A percentile compares a stretch with the other conserved stretches of the same genome.
phyloP scores from a whole-genome alignment of 768 basidiomycete genomes.

The Macrolepiota dolichaula region DNA sequence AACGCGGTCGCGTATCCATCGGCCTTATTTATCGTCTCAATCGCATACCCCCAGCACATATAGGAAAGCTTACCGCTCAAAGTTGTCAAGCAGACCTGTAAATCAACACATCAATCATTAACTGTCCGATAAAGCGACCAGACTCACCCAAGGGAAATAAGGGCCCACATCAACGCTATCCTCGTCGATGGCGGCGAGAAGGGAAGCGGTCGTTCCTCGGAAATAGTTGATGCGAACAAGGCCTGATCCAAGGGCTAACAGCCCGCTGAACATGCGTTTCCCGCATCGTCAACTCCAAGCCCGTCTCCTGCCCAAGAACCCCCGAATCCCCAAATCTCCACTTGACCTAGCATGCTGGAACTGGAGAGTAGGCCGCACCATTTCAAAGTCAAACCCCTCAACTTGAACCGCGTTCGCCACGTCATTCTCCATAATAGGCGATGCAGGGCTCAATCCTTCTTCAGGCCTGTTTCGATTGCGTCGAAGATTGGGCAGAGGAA shows the following conservation, averaged over 20 bases:
- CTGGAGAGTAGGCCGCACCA: constrained; percentile 54
- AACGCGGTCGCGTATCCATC: constrained; percentile 68
- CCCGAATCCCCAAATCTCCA: constrained; percentile 59
- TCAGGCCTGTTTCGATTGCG: constrained; percentile 37
- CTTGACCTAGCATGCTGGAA: constrained; percentile 39
- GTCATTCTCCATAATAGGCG: background rate
- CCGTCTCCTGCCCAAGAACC: constrained; percentile 30
- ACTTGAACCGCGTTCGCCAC: constrained; percentile 43
- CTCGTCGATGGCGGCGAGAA: constrained; percentile 55
- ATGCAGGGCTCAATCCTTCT: constrained; percentile 22
- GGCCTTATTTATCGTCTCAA: constrained; percentile 32
- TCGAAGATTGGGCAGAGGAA: constrained; percentile 67
- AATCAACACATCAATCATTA: constrained; percentile 7
- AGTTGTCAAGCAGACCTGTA: constrained; percentile 64
- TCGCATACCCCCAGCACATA: background rate
- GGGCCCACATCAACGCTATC: constrained; percentile 61
- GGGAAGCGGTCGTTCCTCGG: constrained; percentile 49
- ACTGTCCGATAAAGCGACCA: background rate
- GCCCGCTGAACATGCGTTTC: constrained; percentile 24
- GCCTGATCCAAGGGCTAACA: constrained; percentile 49
- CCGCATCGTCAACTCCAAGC: constrained; percentile 24
- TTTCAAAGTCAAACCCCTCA: constrained; percentile 79
- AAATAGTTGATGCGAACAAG: constrained; percentile 60
- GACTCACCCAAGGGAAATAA: constrained; percentile 67
- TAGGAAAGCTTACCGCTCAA: constrained; percentile 51